Base-by-base conservation (phyloP, 352 stramenopile species). In the Globisporangium sylvaticum region DNA sequence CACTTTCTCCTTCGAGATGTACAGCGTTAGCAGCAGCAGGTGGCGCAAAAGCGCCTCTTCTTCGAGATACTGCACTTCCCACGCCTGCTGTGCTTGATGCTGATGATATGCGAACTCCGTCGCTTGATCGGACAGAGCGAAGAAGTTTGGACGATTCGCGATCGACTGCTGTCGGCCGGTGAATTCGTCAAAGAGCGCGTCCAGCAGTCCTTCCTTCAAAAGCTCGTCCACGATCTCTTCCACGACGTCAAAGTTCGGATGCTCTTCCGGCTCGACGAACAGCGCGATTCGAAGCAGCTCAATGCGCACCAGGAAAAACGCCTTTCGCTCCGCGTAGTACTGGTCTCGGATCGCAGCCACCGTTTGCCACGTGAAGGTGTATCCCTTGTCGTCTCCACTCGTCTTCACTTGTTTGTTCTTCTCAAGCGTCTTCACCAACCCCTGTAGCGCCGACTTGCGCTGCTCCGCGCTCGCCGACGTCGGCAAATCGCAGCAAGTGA, bases 1-100 rank as follows among this genome's bases (percentile, higher is more conserved):
- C 12, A 81, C 18, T 20, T 71, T 78, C 48, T 88, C 78, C 1
- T 72, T 77, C 9, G 76, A 81, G 22, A 64, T 58, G 34, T 81
- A 73, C 4, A 90, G 66, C 7, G 71, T 76, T 9, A 90, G 58
- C 65, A 92, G 48, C 50, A 89, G 60, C 66, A 90, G 59, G 34
- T 92, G 78, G 42, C 84, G 68, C 64, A 90, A 56, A 24, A 92
- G 62, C n/a, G 70, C 69, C 34, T 87, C 80, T 65, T 92, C 84
- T 31, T 86, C 50, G 9, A 90, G 58, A 15, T 89, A 66, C 65
- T 92, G 84, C 48, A 81, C 56, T 58, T 90, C 81, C 80, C 81
- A 90, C 22, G 53, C 32, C 34, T 74, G 72, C 44, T 83, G 77
- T 14, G 81, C 81, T 18, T 72, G 37, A 10, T 62, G 54, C 31